Evolutionary conservation across 352 stramenopile species (phyloP), one percentile per base, ranked within the genome.

Genomic region (Phytophthora sansomeana): DNA sequence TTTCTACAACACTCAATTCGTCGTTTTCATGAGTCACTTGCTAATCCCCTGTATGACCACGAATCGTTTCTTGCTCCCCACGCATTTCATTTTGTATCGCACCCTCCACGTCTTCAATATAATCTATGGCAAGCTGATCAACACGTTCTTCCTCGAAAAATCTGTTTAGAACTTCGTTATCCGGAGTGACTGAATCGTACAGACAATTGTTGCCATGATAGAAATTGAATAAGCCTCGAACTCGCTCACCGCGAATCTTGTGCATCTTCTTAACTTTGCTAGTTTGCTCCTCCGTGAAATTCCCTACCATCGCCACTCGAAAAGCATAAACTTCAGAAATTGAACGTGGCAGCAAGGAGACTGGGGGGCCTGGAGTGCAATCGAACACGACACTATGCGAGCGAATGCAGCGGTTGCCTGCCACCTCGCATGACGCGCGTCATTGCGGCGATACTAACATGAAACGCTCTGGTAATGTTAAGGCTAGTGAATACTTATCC

Each of bases 61-160:
- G 52, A 21, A 51, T 43, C 21, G 51, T 41, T 51, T 60, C 38
- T 21, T 43, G 52, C 10, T 60, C 39, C 14, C 8, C 8, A 11
- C 8, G 30, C 38, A 51, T 30, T 1, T 33, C n/a, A 24, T 41
- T 8, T 29, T 17, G n/a, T n/a, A n/a, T n/a, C n/a, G n/a, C n/a
- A n/a, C 29, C 5, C 41, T n/a, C 29, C n/a, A 3, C 47, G 16
- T 54, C 47, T 4, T 41, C 28, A 9, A 54, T 17, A 13, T 54
- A 9, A 1, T 54, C 47, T 6, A 47, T 5, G 39, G 14, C 16
- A 14, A 47, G 2, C 5, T 47, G n/a, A 6, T 47, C 39, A 29
- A 47, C 4, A 2, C 5, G 2, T 7, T 47, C 36, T 38, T 52
- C 21, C 6, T 24, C 9, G 16, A 5, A 14, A 54, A 28, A 41